These are phyloP conservation scores for Arthroderma sp. DNA, from an alignment of 2,329 filamentous ascomycete species.

Conservation along the genomic window DNA sequence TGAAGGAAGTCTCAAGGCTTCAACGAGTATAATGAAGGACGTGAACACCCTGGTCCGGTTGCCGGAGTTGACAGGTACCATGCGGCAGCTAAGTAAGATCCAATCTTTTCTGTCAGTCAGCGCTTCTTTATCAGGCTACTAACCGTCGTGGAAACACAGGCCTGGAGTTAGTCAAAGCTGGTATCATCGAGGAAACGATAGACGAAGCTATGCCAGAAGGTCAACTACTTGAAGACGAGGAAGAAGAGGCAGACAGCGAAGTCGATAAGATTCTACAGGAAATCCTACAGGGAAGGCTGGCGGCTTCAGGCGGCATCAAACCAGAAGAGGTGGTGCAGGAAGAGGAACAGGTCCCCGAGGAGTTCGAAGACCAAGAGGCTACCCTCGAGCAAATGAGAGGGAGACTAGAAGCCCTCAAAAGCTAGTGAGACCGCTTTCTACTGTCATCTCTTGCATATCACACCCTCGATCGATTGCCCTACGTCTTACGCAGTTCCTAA, in stretches of 20 bases:
- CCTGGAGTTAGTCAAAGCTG: conserved; percentile 75
- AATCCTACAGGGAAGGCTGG: conserved; percentile 70
- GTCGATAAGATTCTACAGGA: conserved; percentile 89
- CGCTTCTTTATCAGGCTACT: conserved; percentile 33
- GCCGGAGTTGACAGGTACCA: conserved; percentile 77
- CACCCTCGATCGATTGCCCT: neutral
- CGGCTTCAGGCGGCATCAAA: conserved; percentile 46
- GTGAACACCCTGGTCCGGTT: conserved; percentile 76
- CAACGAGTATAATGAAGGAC: conserved; percentile 91
- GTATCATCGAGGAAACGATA: conserved; percentile 96
- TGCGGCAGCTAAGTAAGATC: conserved; percentile 50
- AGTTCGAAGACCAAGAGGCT: conserved; percentile 76
- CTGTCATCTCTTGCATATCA: neutral
- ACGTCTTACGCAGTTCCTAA: neutral
- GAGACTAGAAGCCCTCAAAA: conserved; percentile 79
- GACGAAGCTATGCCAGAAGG: conserved; percentile 69
- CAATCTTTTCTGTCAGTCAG: neutral
- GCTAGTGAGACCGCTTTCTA: conserved; percentile 38
- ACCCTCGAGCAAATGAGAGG: conserved; percentile 93
- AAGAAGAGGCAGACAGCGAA: conserved; percentile 69
- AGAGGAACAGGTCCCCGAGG: conserved; percentile 49
- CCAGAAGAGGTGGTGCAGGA: conserved; percentile 23
- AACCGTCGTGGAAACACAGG: conserved; percentile 8
- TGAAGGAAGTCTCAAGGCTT: conserved; percentile 75
- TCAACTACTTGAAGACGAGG: conserved; percentile 56